Base-by-base conservation (phyloP, 495 filamentous ascomycete genomes). In the Thozetella sp. region DNA sequence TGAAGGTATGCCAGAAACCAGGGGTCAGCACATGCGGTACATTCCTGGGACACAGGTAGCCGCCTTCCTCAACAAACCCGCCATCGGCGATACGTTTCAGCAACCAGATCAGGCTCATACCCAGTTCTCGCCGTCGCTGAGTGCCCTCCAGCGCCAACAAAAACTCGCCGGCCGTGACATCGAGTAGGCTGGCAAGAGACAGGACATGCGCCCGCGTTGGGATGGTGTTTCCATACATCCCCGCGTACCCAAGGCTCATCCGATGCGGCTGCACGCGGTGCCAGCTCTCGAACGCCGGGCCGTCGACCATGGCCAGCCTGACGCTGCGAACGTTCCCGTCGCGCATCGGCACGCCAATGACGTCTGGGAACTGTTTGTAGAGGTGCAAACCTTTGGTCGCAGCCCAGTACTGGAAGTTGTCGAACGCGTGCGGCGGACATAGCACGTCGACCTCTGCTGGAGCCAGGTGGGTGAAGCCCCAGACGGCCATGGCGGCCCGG, bases 321-420 rank as follows among this genome's bases (percentile, higher is more conserved):
- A 55, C n/a, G 6, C 22, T 17, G 15, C 58, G 23, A 11, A 55
- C 11, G 3, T n/a, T 13, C 1, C 53, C 51, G 2, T 51, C 51
- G n/a, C 1, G 13, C 6, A 46, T 52, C 9, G 62, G 45, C 37
- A 64, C 30, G 50, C 58, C 58, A 43, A 58, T 15, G 22, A 53
- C 20, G 45, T 51, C 51, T 11, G 37, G 40, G 2, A 1, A 1
- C 15, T 23, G 20, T 19, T 20, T 17, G 34, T 56, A 20, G 20
- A 30, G 25, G 20, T 43, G 34, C 22, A 37, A 12, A 6, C 20
- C 19, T 22, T 56, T n/a, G 23, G 24, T 13, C 24, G 15, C 11
- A 22, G 73, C 70, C 77, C 77, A 78, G 10, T 45, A 58, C 2
- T 58, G 55, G 12, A 78, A 60, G 2, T 69, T 65, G 0, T 66